Evolutionary conservation across 768 basidiomycete species (phyloP), one percentile per base, ranked within the genome.

Genomic region (Lactarius hengduanensis): DNA sequence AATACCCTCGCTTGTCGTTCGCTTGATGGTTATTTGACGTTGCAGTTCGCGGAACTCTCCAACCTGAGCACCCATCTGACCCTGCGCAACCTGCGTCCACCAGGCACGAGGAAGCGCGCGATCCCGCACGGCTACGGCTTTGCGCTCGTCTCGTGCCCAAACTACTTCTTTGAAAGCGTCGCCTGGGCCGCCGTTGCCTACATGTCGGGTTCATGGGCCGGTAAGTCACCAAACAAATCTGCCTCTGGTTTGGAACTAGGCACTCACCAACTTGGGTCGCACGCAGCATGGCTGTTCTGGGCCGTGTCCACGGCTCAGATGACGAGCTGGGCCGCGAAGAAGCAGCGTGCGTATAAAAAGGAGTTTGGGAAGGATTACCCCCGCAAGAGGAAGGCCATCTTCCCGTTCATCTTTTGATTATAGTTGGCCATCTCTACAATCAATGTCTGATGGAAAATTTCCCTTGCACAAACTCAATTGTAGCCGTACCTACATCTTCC

Each of bases 71-170:
- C 90, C 5, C 97, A 99, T 74, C 72, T 95, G 64, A 92, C 85
- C 16, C 83, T 98, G 22, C 89, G 94, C 58, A 80, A 83, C 47
- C 86, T 99, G 55, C 91, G 97, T 26, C 94, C 96, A 0, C 79
- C 83, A 28, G 93, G 92, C 18, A 84, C 88, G 7, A 87, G 85
- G 65, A 84, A 82, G 63, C 89, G 96, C 57, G 88, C 83, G n/a
- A 89, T 97, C 71, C 97, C 97, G 0, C 78, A 81, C n/a, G 96
- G 97, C 30, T 96, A 94, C 70, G 96, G 95, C 7, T 99, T 98
- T 79, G 80, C 86, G 62, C 77, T 85, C n/a, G 83, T 96, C 47
- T 90, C 92, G 7, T 91, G 85, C 80, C 94, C 96, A 18, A 98
- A 99, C 77, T 99, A 99, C 79, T 87, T 92, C 74, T 98, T 96